These are phyloP conservation scores for Helichrysum umbraculigerum DNA, from an alignment of 129 eudicot species.

Conservation along the genomic window DNA sequence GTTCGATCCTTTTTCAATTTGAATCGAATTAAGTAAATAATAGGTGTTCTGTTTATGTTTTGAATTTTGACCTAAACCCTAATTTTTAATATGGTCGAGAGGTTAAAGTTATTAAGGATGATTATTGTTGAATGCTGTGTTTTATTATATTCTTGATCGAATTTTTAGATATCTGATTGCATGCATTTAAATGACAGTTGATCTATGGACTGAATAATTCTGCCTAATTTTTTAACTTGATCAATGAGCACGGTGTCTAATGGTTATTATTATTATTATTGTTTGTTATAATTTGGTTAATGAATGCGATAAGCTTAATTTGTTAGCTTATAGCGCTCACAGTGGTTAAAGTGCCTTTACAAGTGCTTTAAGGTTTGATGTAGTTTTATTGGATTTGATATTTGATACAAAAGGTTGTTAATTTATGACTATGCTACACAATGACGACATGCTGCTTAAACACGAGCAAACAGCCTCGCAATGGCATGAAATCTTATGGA, in stretches of 20 bases:
- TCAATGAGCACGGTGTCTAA: too few relatives aligned
- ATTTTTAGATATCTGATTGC: not conserved
- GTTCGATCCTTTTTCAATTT: slow-evolving; percentile 18
- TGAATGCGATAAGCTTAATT: not conserved
- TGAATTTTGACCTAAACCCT: slow-evolving; percentile 29
- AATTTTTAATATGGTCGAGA: not conserved
- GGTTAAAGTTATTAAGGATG: not conserved
- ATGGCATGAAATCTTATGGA: not conserved
- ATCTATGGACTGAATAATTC: not conserved
- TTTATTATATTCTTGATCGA: not conserved
- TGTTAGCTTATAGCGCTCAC: not conserved
- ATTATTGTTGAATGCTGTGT: not conserved
- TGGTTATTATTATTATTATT: too few relatives aligned
- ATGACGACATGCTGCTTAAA: not conserved
- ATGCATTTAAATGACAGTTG: not conserved
- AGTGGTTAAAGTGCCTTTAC: not conserved
- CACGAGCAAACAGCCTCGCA: not conserved
- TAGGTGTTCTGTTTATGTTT: slow-evolving; percentile 8
- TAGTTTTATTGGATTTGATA: not conserved
- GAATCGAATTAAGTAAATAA: not conserved
- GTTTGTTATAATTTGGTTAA: not conserved
- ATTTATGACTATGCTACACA: not conserved
- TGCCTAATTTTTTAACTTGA: too few relatives aligned
- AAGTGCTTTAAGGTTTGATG: not conserved
- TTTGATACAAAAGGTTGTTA: not conserved